phyloP scores from a whole-genome alignment of 257 asterid species.

The Solanum rostratum region DNA sequence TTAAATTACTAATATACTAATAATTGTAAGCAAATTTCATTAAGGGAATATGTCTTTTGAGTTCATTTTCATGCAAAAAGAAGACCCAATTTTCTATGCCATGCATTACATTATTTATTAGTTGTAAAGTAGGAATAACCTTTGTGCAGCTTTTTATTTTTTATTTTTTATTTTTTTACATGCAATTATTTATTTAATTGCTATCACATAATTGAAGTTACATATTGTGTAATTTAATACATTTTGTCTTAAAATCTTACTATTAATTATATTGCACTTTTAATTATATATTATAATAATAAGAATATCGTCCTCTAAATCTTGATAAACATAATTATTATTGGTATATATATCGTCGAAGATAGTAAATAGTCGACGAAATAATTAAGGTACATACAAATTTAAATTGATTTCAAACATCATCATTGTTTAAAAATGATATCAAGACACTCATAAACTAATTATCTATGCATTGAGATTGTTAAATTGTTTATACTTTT shows the following conservation, averaged over 20 bases:
- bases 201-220: background rate
- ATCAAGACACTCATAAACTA: too few species aligned
- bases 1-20: background rate
- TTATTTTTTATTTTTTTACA: background rate
- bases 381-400: background rate
- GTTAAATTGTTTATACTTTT: too few species aligned
- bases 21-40: background rate
- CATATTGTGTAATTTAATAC: background rate
- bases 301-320: background rate
- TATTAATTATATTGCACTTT: background rate
- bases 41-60: slow-evolving; percentile 11
- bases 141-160: slow-evolving; percentile 12
- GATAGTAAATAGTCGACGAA: background rate
- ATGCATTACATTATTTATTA: background rate
- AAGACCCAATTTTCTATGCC: background rate
- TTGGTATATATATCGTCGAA: background rate
- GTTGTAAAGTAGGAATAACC: slow-evolving; percentile 12
- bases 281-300: background rate
- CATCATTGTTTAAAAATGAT: too few species aligned
- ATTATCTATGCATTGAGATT: too few species aligned
- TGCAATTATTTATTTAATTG: slow-evolving; percentile 7
- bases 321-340: too few species aligned
- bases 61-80: slow-evolving; percentile 20
- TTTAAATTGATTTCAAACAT: too few species aligned
- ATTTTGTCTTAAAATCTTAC: too few species aligned